phyloP scores from a whole-genome alignment of 306 rosid species.

The Begonia loranthoides region DNA sequence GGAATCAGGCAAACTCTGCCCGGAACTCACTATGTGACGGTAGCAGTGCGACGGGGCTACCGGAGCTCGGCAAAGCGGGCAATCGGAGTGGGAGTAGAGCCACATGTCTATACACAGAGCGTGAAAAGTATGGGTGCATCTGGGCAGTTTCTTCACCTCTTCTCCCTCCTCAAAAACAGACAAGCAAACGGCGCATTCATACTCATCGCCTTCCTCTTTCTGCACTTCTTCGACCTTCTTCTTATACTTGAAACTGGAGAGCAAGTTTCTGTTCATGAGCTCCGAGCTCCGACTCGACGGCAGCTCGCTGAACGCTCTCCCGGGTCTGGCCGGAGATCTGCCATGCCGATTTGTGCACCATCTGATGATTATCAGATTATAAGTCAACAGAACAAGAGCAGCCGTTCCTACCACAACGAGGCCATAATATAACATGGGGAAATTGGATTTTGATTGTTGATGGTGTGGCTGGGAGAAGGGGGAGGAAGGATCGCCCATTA shows the following conservation, averaged over 20 bases:
- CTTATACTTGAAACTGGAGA: conserved; percentile 67
- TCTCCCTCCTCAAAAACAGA: conserved; percentile 84
- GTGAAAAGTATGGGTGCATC: conserved; percentile 70
- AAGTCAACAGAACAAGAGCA: conserved; percentile 37
- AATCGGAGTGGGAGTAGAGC: conserved; percentile 81
- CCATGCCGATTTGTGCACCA: conserved; percentile 20
- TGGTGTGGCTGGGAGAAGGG: background rate
- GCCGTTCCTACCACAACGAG: conserved; percentile 51
- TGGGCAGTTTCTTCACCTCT: conserved; percentile 58
- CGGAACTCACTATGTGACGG: conserved; percentile 7
- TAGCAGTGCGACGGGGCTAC: conserved; percentile 9
- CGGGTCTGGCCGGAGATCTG: conserved; percentile 6
- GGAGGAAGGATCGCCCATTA: too few species aligned
- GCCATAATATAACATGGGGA: conserved; percentile 56
- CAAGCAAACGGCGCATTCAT: conserved; percentile 67
- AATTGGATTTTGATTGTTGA: conserved; percentile 16
- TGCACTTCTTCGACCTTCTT: conserved; percentile 23
- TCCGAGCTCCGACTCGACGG: conserved; percentile 16
- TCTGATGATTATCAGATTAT: conserved; percentile 54
- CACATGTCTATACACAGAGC: conserved; percentile 81
- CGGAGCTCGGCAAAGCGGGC: conserved; percentile 80
- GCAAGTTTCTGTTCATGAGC: conserved; percentile 15
- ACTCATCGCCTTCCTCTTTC: conserved; percentile 6
- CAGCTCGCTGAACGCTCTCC: background rate
- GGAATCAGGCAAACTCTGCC: conserved; percentile 19